These are phyloP conservation scores for Eucalyptus erythrocorys DNA, from an alignment of 345 rosid genomes.

Conservation along the genomic window DNA sequence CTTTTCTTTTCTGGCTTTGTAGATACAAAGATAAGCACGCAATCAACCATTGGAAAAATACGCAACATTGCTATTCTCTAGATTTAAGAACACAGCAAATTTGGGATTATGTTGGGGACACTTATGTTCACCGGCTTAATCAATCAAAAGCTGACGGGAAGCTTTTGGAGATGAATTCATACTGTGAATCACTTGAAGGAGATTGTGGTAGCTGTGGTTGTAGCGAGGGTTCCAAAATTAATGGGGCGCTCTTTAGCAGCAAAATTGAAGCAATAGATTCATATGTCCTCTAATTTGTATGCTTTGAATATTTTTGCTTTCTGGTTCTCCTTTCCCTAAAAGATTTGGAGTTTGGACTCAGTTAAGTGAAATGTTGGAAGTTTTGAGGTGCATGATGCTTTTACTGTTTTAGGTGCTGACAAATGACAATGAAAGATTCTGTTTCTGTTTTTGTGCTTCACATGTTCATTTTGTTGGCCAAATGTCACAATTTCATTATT, in stretches of 20 bases:
- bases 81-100: slow-evolving; percentile 86
- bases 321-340: not conserved
- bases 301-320: not conserved
- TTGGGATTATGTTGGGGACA: slow-evolving; percentile 97
- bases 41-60: slow-evolving; percentile 81
- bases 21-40: slow-evolving; percentile 97
- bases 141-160: slow-evolving; percentile 84
- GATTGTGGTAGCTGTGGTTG: slow-evolving; percentile 57
- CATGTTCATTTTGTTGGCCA: not conserved
- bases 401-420: not conserved
- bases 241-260: slow-evolving; percentile 66
- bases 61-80: slow-evolving; percentile 83
- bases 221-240: slow-evolving; percentile 72
- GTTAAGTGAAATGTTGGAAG: not conserved
- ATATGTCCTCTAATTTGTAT: not conserved
- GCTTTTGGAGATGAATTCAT: slow-evolving; percentile 40
- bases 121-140: slow-evolving; percentile 81
- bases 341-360: not conserved
- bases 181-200: slow-evolving; percentile 46
- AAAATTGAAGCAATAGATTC: slow-evolving; percentile 71
- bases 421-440: not conserved
- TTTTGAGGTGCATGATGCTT: not conserved
- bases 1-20: not conserved
- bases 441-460: not conserved
- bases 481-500: not conserved